Evolutionary conservation across 1,284 basidiomycete genomes (phyloP), one percentile per base, ranked within the genome.

Genomic region (Sanghuangporus sanghuang): DNA sequence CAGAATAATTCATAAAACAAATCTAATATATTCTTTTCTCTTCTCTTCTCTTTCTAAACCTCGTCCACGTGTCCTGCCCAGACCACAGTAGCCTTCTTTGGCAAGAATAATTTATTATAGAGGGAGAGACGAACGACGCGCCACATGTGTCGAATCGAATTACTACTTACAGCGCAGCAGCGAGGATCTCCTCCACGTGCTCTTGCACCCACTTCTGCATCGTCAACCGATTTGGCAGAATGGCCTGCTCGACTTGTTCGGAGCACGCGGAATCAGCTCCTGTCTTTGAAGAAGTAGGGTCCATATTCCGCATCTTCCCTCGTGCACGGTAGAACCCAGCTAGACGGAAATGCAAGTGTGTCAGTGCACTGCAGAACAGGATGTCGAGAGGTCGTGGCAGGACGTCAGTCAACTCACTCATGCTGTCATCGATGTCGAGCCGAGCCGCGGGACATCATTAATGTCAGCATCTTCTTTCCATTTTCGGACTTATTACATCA

Each of bases 251-350:
- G 9, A 59, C 21, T 27, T 61, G 49, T 39, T 61, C 59, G 14
- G 49, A 48, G 8, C 27, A 36, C n/a, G n/a, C 39, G 9, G 27
- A 9, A 35, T 27, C 27, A 35, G 39, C 44, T 16, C 14, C 23
- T 14, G 42, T 48, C 9, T 2, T 14, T 35, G 57, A 59, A 18
- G 32, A 35, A n/a, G 38, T n/a, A 27, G 35, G 2, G 14, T 7
- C 38, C 46, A 61, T 40, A 49, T 53, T 38, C 14, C 59, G 48
- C 59, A 61, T 52, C 35, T 53, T 53, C 14, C 59, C 59, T 35
- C 40, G 27, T 36, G 59, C 59, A 16, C 23, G 23, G 36, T 61
- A 61, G 49, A 61, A 61, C 9, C 35, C 48, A 12, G 36, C 59
- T 61, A 21, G 8, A 3, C 12, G 8, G 18, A 8, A 4, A 27